These are phyloP conservation scores for Ceratocystis destructans DNA, from an alignment of 2,329 filamentous ascomycete genomes.

Conservation along the genomic window DNA sequence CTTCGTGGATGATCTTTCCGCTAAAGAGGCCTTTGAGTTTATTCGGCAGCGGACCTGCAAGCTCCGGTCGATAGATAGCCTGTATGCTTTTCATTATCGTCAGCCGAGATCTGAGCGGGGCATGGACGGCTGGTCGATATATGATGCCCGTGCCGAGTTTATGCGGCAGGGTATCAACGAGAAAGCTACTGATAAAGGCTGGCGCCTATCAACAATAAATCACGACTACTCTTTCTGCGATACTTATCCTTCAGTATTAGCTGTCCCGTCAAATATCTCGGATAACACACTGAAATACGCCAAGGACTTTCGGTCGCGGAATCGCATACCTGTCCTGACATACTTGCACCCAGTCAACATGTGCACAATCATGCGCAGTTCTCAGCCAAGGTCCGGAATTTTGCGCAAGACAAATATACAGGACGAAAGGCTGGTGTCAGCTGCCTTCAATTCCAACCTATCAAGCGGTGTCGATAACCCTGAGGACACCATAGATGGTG, in stretches of 20 bases:
- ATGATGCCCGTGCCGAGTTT: constrained; percentile 77
- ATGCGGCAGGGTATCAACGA: constrained; percentile 73
- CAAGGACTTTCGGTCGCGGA: constrained; percentile 72
- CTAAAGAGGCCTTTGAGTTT: constrained; percentile 75
- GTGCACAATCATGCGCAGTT: constrained; percentile 89
- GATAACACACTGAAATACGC: constrained; percentile 95
- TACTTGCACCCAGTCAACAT: constrained; percentile 97
- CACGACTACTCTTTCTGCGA: constrained; percentile 79
- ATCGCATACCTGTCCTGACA: constrained; percentile 74
- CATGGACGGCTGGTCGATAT: constrained; percentile 69
- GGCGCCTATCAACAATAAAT: constrained; percentile 86
- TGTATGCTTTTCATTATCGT: constrained; percentile 81
- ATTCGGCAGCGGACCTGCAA: constrained; percentile 71
- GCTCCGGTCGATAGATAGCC: constrained; percentile 67
- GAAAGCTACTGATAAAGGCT: constrained; percentile 63
- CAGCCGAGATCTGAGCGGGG: constrained; percentile 59
- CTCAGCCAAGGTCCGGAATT: constrained; percentile 79
- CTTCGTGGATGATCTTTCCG: constrained; percentile 59
- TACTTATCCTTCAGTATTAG: constrained; percentile 76
- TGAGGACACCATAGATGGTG: background rate
- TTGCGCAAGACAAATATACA: constrained; percentile 83
- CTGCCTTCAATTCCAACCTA: constrained; percentile 69
- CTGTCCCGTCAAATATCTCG: constrained; percentile 80
- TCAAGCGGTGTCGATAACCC: constrained; percentile 24
- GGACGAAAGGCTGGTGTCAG: constrained; percentile 83